Percentiles rank a stretch among this genome's conserved stretches.
phyloP scores from a whole-genome alignment of 306 rosid species.

The Adenanthera pavonina region DNA sequence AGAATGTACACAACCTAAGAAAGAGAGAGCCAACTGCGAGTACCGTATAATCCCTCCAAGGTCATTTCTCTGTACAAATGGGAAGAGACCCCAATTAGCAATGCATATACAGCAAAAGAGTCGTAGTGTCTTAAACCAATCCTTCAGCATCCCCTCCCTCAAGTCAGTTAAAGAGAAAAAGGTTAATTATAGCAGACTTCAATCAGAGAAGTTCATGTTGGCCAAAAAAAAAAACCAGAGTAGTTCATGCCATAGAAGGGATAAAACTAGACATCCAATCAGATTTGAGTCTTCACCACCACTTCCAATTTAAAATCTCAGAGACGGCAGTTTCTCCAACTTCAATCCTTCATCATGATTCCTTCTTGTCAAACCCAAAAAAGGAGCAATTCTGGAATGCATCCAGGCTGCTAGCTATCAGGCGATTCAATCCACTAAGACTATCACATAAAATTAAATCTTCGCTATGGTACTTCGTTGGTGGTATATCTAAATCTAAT shows the following conservation, averaged over 20 bases:
- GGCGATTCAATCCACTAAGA: conserved; percentile 89
- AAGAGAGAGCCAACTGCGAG: conserved; percentile 1
- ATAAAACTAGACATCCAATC: conserved; percentile 30
- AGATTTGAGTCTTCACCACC: conserved; percentile 41
- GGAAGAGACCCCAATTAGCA: conserved; percentile 41
- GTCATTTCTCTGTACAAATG: conserved; percentile 51
- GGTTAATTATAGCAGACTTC: conserved; percentile 48
- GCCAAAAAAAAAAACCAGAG: neutral
- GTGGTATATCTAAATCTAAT: conserved; percentile 77
- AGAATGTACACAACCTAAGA: conserved; percentile 41
- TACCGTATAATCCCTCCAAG: conserved; percentile 39
- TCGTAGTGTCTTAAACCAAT: conserved; percentile 38
- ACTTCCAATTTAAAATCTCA: conserved; percentile 73
- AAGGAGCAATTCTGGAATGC: conserved; percentile 98
- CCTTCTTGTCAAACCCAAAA: conserved; percentile 90
- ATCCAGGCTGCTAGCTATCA: conserved; percentile 97
- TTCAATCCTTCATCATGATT: conserved; percentile 63
- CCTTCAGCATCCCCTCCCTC: conserved; percentile 50
- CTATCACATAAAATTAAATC: conserved; percentile 80
- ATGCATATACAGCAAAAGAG: conserved; percentile 49
- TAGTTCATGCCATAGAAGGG: conserved; percentile 35
- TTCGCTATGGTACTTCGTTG: conserved; percentile 73
- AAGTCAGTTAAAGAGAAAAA: conserved; percentile 51
- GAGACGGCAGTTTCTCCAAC: conserved; percentile 59
- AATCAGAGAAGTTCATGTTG: conserved; percentile 36